These are phyloP conservation scores for Lonicera japonica DNA, from an alignment of 129 eudicot genomes.

Conservation along the genomic window DNA sequence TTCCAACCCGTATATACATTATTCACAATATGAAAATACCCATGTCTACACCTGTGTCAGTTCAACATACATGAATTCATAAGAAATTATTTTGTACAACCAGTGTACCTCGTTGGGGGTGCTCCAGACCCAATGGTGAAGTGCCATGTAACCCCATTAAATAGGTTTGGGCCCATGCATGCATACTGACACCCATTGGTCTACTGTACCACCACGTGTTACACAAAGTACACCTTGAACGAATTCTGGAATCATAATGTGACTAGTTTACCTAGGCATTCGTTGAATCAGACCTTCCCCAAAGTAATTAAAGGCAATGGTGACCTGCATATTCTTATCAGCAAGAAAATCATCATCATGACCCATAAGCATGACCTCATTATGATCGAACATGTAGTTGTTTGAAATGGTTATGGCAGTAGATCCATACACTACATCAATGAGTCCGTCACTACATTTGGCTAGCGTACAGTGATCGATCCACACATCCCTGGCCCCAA, in stretches of 20 bases:
- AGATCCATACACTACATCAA: slow-evolving; percentile 35
- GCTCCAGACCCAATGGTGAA: too few relatives aligned
- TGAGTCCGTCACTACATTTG: slow-evolving; percentile 35
- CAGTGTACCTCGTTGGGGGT: too few relatives aligned
- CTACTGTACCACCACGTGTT: too few relatives aligned
- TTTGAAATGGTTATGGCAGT: slow-evolving; percentile 42
- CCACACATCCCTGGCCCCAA: slow-evolving; percentile 37
- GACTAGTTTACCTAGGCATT: slow-evolving; percentile 35
- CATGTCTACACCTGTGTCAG: slow-evolving; percentile 42
- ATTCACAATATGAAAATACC: slow-evolving; percentile 45
- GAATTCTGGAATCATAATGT: neutral
- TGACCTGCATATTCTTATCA: slow-evolving; percentile 47
- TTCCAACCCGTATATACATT: slow-evolving; percentile 41
- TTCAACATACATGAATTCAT: neutral
- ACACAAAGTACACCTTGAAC: too few relatives aligned
- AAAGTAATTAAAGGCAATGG: slow-evolving; percentile 46
- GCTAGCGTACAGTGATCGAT: slow-evolving; percentile 44
- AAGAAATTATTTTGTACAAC: too few relatives aligned
- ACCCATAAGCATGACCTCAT: slow-evolving; percentile 50
- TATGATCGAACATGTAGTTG: slow-evolving; percentile 41
- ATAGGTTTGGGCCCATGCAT: too few relatives aligned
- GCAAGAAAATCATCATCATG: slow-evolving; percentile 31
- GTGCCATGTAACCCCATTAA: too few relatives aligned
- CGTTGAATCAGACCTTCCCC: slow-evolving; percentile 44
- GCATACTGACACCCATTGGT: too few relatives aligned